Percentiles rank a stretch among this genome's conserved stretches.
These are phyloP conservation scores for Allantophomopsis lycopodina DNA, from an alignment of 2,329 filamentous ascomycete species.

Conservation along the genomic window DNA sequence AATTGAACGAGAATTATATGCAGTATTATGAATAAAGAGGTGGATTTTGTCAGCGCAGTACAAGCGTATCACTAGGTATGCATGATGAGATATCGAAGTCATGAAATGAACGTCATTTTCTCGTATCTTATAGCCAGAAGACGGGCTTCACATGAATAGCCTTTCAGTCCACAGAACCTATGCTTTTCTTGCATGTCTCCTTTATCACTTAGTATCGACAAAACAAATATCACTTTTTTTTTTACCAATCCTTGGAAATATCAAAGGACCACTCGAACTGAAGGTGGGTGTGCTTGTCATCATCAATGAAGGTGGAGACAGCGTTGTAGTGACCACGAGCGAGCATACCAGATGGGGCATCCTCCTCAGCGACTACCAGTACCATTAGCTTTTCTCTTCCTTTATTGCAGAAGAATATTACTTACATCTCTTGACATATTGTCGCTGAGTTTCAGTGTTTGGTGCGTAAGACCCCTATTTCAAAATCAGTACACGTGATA, in stretches of 20 bases:
- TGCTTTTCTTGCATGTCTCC: too few relatives aligned
- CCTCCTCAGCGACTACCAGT: slow-evolving; percentile 67
- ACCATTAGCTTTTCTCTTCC: too few relatives aligned
- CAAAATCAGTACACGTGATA: slow-evolving; percentile 4
- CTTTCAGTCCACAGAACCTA: too few relatives aligned
- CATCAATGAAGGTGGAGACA: slow-evolving; percentile 81
- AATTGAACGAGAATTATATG: background rate
- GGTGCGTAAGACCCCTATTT: slow-evolving; percentile 78
- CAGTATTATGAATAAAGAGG: background rate
- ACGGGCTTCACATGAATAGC: too few relatives aligned
- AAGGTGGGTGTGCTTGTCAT: slow-evolving; percentile 83
- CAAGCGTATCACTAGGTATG: too few relatives aligned
- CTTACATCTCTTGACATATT: slow-evolving; percentile 89
- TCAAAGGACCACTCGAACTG: slow-evolving; percentile 95
- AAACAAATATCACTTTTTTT: too few relatives aligned
- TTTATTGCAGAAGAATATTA: slow-evolving; percentile 6
- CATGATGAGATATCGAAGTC: too few relatives aligned
- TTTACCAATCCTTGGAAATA: slow-evolving; percentile 90
- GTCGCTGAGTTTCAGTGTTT: slow-evolving; percentile 73
- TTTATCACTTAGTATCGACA: too few relatives aligned
- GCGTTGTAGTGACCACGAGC: slow-evolving; percentile 84
- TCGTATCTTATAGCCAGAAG: too few relatives aligned
- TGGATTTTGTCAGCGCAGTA: too few relatives aligned
- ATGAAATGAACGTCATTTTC: too few relatives aligned
- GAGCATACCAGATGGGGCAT: slow-evolving; percentile 84